phyloP scores from a whole-genome alignment of 139 green algal genomes.

The Pleodorina starrii region DNA sequence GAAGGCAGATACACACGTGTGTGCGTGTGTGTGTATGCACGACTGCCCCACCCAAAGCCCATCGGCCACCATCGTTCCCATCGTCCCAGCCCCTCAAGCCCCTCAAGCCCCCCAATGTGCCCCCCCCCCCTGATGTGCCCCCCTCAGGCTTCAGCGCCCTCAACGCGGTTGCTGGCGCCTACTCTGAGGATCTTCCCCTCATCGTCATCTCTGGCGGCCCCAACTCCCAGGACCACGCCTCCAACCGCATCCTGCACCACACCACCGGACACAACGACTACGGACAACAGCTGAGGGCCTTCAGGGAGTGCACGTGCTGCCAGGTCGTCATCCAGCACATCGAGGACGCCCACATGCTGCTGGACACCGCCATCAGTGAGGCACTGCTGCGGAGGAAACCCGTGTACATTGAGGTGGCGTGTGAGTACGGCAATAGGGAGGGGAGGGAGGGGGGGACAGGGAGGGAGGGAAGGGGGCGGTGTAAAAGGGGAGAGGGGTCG shows the following conservation, averaged over 20 bases:
- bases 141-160: conserved; percentile 51
- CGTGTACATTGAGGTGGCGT: conserved; percentile 83
- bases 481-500: no score
- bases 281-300: conserved; percentile 74
- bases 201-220: conserved; percentile 71
- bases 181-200: conserved; percentile 78
- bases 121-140: no score
- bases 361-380: conserved; percentile 78
- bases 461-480: background rate
- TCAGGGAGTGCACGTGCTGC: conserved; percentile 79
- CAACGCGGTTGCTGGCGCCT: conserved; percentile 81
- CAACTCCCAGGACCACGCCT: conserved; percentile 84
- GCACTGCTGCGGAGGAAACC: conserved; percentile 75
- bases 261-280: conserved; percentile 78
- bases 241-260: conserved; percentile 86
- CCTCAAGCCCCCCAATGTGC: background rate
- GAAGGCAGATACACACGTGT: no score
- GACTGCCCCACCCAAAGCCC: background rate
- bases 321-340: conserved; percentile 75
- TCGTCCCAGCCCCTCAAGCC: background rate
- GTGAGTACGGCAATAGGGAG: background rate
- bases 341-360: conserved; percentile 74
- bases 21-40: no score
- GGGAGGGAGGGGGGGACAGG: background rate
- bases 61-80: background rate